Evolutionary conservation across 2,329 filamentous ascomycete species (phyloP), one percentile per base, ranked within the genome.

Genomic region (Botrytis tulipae): DNA sequence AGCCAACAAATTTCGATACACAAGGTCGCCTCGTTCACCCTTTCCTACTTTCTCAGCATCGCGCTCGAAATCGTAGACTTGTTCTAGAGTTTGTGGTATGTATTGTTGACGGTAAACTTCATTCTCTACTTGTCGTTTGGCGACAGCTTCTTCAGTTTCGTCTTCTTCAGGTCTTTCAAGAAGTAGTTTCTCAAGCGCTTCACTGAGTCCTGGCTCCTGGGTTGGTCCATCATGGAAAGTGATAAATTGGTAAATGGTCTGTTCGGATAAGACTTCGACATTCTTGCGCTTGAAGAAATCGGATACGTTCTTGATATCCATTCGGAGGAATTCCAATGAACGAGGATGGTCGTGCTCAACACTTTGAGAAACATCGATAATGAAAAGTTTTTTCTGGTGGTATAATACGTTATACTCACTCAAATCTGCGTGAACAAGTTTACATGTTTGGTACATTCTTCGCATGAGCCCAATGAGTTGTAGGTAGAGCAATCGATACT

Each of bases 331-430:
- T 81, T 98, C 95, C 44, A 97, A 87, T 3, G 93, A 95, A 73
- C 93, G 89, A 0, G 96, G 96, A 82, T 99, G 96, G 78, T 98
- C 95, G 78, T 97, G 95, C 84, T 98, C 97, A 32, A 99, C 96
- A 80, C 93, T 96, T 84, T 99, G 96, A 73, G 94, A 97, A 61
- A 99, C 96, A 83, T 99, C 96, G 82, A 99, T 99, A 80, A 99
- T 92, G 86, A 93, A 97, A 0, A 98, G 89, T 78, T 89, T 90
- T 74, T 89, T 86, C 73, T 94, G 87, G 84, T 98, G 88, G 84
- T 97, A 99, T 32, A 99, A 87, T 70, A 98, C 89, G 80, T 99
- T 99, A 88, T 99, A 99, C 87, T 99, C 96, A 85, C 93, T 97
- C 81, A 99, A 82, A 88, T 99, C 96, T 68, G 95, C 96, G 82